Base-by-base conservation (phyloP, 2,329 filamentous ascomycete genomes). In the Pyricularia sp. region DNA sequence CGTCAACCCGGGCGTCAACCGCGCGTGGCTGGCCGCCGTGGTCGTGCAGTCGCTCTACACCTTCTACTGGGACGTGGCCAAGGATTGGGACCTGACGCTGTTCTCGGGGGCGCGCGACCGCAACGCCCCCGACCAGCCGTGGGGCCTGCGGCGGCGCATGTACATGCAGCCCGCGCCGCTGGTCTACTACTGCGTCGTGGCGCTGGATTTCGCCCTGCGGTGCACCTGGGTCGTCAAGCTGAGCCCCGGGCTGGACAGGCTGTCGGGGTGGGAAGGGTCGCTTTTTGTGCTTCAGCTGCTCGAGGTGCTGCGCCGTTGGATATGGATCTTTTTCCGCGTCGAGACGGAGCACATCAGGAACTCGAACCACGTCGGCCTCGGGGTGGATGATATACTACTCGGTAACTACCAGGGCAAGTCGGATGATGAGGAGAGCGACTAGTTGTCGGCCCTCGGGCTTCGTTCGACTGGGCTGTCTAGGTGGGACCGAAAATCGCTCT, bases 51-150 rank as follows among this genome's bases (percentile, higher is more conserved):
- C 92, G 17, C 83, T 91, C 64, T 99, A 97, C 80, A 93, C 91
- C n/a, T 98, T 98, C 82, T 99, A 95, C 83, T 99, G 95, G 95
- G 95, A 99, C 75, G 89, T 98, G 33, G 86, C 92, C 69, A 95
- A 94, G 81, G 95, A 99, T 82, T 99, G 95, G 95, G 95, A 98
- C 76, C 84, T 99, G 71, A 92, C 91, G 0, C 84, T 98, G 17
- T 92, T 98, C 76, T 87, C 90, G 2, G 77, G 83, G 1, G 77
- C 81, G 17, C 80, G 79, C 55, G 83, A 87, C 71, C 86, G 90
- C 71, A 83, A 83, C 72, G 83, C 85, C 12, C 84, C 85, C 1
- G 87, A 90, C 30, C 86, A 94, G 73, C 87, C 92, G 0, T 94
- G 92, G 0, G 95, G 92, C 1, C 83, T 99, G 64, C 89, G 95